These are phyloP conservation scores for Cladosporium sp. DNA, from an alignment of 2,329 filamentous ascomycete genomes.

Conservation along the genomic window DNA sequence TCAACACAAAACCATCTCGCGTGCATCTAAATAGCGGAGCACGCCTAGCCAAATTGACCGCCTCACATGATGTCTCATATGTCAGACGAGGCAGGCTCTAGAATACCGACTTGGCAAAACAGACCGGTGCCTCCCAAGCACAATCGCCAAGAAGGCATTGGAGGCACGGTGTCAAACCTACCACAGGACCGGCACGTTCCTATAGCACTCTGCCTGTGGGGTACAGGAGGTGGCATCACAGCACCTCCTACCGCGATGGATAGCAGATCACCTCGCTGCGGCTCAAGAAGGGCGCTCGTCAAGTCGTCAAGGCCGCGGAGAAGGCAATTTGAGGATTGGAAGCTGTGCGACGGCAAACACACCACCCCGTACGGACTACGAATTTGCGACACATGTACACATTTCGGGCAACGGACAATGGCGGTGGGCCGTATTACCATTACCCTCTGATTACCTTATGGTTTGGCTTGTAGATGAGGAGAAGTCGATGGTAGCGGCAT, in stretches of 20 bases:
- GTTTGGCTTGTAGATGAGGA: constrained; percentile 13
- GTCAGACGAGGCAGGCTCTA: background rate
- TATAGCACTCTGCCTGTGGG: background rate
- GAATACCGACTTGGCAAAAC: constrained; percentile 15
- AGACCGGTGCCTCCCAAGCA: constrained; percentile 8
- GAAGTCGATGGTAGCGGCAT: background rate
- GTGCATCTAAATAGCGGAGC: background rate
- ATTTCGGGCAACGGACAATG: background rate
- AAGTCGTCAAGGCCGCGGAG: constrained; percentile 8
- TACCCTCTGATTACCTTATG: constrained; percentile 16
- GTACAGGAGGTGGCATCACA: background rate
- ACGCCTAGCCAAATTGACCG: background rate
- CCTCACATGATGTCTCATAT: constrained; percentile 3
- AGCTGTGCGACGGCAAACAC: background rate
- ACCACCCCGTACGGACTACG: background rate
- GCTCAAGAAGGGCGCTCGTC: background rate
- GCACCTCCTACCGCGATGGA: background rate
- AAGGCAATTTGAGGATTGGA: background rate
- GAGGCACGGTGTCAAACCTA: constrained; percentile 7
- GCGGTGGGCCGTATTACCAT: constrained; percentile 17
- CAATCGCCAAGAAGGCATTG: constrained; percentile 15
- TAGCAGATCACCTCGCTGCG: background rate
- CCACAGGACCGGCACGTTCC: constrained; percentile 15
- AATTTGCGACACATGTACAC: background rate
- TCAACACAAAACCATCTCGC: background rate